A percentile compares a stretch with the other conserved stretches of the same genome.
These are phyloP conservation scores for Eucalyptus brandiana DNA, from an alignment of 345 rosid genomes.

Conservation along the genomic window DNA sequence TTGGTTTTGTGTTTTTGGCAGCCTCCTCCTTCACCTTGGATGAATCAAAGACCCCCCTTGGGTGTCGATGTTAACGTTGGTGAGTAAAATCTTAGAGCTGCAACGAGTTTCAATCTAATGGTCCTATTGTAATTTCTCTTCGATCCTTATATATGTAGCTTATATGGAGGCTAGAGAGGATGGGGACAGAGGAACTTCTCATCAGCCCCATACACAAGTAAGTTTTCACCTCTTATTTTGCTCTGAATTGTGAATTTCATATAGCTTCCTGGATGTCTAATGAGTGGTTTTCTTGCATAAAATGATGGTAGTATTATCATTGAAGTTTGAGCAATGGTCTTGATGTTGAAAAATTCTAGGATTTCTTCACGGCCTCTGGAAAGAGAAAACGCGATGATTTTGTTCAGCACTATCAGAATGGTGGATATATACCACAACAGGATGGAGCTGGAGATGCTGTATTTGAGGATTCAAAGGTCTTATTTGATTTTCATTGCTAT, in stretches of 20 bases:
- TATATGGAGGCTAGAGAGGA: constrained; percentile 93
- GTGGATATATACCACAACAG: constrained; percentile 90
- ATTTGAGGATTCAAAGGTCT: constrained; percentile 25
- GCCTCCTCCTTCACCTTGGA: constrained; percentile 94
- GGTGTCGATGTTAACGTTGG: constrained; percentile 89
- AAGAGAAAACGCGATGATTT: constrained; percentile 94
- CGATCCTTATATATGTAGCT: constrained; percentile 29
- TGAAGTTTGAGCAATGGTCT: not conserved
- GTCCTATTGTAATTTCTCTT: not conserved
- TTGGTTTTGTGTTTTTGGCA: constrained; percentile 7
- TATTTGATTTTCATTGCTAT: not conserved
- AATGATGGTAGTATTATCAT: not conserved
- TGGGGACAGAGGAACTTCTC: constrained; percentile 61
- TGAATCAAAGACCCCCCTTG: constrained; percentile 49
- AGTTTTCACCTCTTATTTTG: not conserved
- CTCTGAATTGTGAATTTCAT: not conserved
- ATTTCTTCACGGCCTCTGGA: constrained; percentile 71
- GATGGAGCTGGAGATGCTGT: constrained; percentile 80
- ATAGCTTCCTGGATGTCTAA: not conserved
- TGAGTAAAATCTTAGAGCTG: constrained; percentile 20
- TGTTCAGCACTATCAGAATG: constrained; percentile 52
- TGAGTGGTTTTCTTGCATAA: not conserved
- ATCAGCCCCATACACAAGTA: constrained; percentile 82
- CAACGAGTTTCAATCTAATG: not conserved
- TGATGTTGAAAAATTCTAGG: constrained; percentile 37